phyloP scores from a whole-genome alignment of 179 eudicot genomes.

The Drosera spatulata region DNA sequence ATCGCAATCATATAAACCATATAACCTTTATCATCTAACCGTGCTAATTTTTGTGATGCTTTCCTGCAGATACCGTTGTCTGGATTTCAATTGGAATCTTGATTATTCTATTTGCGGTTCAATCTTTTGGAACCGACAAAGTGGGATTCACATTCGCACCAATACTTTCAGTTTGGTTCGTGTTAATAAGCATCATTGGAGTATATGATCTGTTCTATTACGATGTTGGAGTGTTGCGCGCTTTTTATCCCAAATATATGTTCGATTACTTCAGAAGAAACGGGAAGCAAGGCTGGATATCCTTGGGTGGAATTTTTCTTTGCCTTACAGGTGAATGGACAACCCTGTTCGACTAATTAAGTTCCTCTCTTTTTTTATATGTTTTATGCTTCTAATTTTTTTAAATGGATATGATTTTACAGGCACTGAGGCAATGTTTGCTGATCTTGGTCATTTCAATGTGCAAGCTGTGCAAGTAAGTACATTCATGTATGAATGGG shows the following conservation, averaged over 20 bases:
- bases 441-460: slow-evolving; percentile 31
- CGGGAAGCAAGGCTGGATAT: slow-evolving; percentile 34
- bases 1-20: not conserved
- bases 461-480: slow-evolving; percentile 25
- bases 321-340: slow-evolving; percentile 22
- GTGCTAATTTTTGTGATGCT: not conserved
- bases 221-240: slow-evolving; percentile 22
- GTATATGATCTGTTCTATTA: slow-evolving; percentile 29
- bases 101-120: no score
- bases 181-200: slow-evolving; percentile 31
- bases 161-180: slow-evolving; percentile 25
- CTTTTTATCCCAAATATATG: slow-evolving; percentile 38
- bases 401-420: not conserved
- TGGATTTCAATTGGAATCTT: slow-evolving; percentile 14
- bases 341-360: not conserved
- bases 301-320: slow-evolving; percentile 48
- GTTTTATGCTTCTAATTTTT: not conserved
- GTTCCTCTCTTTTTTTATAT: not conserved
- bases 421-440: slow-evolving; percentile 40
- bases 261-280: slow-evolving; percentile 33
- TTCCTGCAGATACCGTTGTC: slow-evolving; percentile 7
- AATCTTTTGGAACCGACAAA: no score
- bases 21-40: not conserved
- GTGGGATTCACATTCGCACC: no score
- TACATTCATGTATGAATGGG: not conserved